Percentiles rank a stretch among this genome's conserved stretches.
phyloP scores from a whole-genome alignment of 495 filamentous ascomycete genomes.

The Sordaria brevicollis region DNA sequence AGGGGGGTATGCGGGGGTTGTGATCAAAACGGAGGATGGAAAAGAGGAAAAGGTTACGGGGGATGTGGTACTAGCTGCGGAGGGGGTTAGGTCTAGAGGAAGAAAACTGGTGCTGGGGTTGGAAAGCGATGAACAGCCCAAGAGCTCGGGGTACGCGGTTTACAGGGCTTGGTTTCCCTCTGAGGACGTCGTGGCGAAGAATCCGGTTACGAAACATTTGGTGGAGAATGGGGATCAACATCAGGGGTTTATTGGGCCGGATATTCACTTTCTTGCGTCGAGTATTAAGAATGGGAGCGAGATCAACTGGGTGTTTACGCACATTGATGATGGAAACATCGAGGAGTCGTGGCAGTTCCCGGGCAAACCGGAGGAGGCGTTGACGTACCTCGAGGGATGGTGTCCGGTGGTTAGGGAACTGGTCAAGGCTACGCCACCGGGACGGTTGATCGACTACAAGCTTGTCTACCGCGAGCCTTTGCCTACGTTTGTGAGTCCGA shows the following conservation, averaged over 20 bases:
- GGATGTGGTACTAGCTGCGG: slow-evolving; percentile 52
- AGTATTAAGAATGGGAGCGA: slow-evolving; percentile 53
- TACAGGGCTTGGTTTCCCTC: slow-evolving; percentile 48
- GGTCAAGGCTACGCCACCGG: slow-evolving; percentile 47
- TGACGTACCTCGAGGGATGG: slow-evolving; percentile 52
- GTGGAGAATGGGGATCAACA: slow-evolving; percentile 57
- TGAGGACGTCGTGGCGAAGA: slow-evolving; percentile 47
- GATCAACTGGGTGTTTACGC: slow-evolving; percentile 63
- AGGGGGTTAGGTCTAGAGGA: slow-evolving; percentile 50
- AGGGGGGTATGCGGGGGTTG: slow-evolving; percentile 39
- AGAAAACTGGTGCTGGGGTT: slow-evolving; percentile 51
- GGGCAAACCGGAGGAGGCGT: slow-evolving; percentile 49
- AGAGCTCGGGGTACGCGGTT: slow-evolving; percentile 49
- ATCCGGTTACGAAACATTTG: slow-evolving; percentile 49
- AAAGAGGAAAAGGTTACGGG: slow-evolving; percentile 39
- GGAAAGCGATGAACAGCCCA: slow-evolving; percentile 53
- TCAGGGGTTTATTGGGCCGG: slow-evolving; percentile 48
- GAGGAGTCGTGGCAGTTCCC: slow-evolving; percentile 58
- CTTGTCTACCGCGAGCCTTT: slow-evolving; percentile 61
- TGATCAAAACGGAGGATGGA: slow-evolving; percentile 15
- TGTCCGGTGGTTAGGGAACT: slow-evolving; percentile 51
- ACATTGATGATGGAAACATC: slow-evolving; percentile 34
- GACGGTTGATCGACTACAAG: slow-evolving; percentile 58
- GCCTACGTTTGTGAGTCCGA: slow-evolving; percentile 51
- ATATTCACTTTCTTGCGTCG: slow-evolving; percentile 55